Conservation (phyloP, 2,329 filamentous ascomycete genomes). For the Ophiostoma piceae region DNA sequence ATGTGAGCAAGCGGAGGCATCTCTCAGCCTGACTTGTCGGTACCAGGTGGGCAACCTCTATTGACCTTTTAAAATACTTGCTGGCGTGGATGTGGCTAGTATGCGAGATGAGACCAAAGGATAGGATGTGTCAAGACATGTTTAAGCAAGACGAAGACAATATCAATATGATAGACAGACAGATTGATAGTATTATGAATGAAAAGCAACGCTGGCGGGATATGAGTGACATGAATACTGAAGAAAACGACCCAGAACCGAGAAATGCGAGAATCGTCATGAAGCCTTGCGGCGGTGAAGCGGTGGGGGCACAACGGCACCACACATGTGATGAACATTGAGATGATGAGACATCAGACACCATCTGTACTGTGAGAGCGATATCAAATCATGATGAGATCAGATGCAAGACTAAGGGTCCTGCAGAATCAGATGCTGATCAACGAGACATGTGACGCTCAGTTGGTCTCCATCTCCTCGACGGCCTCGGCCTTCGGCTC, state of each 20-base stretch:
- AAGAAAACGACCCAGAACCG: background rate
- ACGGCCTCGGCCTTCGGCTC: background rate
- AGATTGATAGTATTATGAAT: background rate
- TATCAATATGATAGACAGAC: background rate
- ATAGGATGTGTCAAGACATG: background rate
- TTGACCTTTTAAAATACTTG: background rate
- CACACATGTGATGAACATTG: background rate
- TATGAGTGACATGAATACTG: background rate
- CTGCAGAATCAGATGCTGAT: background rate
- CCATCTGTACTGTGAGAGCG: background rate
- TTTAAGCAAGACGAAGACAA: background rate
- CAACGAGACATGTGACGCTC: background rate
- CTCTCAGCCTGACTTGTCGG: background rate
- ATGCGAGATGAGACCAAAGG: background rate
- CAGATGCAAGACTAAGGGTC: background rate
- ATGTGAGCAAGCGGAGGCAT: background rate
- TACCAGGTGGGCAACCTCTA: background rate
- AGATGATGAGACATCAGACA: background rate
- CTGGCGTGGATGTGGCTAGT: background rate
- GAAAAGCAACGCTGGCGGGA: conserved; percentile 12
- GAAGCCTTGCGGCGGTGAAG: background rate
- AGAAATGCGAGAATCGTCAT: background rate
- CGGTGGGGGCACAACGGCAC: background rate
- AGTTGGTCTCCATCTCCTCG: conserved; percentile 16
- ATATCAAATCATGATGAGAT: background rate